Conservation (phyloP, 306 rosid species). For the Quillaja saponaria region DNA sequence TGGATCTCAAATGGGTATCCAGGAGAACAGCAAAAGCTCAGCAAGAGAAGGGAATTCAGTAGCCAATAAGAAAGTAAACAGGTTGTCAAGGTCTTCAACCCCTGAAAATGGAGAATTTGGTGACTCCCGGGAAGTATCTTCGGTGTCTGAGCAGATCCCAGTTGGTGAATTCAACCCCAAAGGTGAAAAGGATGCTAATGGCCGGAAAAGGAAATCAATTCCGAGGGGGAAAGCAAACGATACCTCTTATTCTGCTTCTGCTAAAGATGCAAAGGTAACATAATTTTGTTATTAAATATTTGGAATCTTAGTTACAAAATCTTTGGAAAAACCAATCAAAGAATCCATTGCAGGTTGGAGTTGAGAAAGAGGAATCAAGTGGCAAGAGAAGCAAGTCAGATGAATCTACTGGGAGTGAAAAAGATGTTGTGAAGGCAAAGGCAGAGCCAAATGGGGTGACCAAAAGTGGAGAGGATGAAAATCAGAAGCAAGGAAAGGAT, state of each 20-base stretch:
- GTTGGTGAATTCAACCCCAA: constrained; percentile 38
- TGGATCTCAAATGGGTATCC: constrained; percentile 43
- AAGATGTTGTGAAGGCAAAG: constrained; percentile 39
- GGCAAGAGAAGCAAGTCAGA: constrained; percentile 49
- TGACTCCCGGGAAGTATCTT: constrained; percentile 58
- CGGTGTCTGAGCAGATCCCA: constrained; percentile 58
- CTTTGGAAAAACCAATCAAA: not conserved
- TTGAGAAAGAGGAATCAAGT: constrained; percentile 36
- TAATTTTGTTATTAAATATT: not conserved
- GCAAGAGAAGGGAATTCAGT: constrained; percentile 22
- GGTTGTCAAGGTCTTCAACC: constrained; percentile 45
- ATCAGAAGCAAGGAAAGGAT: constrained; percentile 44
- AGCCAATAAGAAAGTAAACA: constrained; percentile 35
- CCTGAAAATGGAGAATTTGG: constrained; percentile 50
- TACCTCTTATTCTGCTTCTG: constrained; percentile 28
- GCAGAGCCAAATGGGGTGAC: constrained; percentile 16
- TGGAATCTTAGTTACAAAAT: not conserved
- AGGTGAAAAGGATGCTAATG: constrained; percentile 30
- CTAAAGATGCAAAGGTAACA: constrained; percentile 44
- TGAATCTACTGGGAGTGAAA: constrained; percentile 42
- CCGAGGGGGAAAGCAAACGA: constrained; percentile 49
- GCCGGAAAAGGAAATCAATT: constrained; percentile 47
- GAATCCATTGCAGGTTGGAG: constrained; percentile 29
- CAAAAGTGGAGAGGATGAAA: constrained; percentile 27
- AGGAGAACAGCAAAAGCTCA: constrained; percentile 31